Evolutionary conservation across 1,284 basidiomycete species (phyloP).

Genomic region (Sanghuangporus sanghuang): DNA sequence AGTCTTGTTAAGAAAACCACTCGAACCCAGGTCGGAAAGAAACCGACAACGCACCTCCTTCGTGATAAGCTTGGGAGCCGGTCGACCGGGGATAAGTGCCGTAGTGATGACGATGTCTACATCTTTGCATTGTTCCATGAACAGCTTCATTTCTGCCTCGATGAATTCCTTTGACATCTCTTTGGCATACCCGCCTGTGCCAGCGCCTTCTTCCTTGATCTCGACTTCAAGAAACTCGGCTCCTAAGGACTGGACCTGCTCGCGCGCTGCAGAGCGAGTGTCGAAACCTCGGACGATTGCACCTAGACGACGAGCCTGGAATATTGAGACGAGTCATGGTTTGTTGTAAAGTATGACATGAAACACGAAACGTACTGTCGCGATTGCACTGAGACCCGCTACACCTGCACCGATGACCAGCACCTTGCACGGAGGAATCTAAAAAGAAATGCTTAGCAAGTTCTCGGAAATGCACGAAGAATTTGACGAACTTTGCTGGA

Average conservation of each 20-base stretch:
- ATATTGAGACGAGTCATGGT: not conserved
- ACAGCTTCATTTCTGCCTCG: slow-evolving; percentile 83
- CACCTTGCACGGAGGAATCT: slow-evolving; percentile 84
- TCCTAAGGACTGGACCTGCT: slow-evolving; percentile 82
- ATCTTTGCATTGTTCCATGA: slow-evolving; percentile 79
- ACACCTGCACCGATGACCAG: slow-evolving; percentile 84
- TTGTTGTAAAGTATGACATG: not conserved
- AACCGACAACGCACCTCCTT: slow-evolving; percentile 43
- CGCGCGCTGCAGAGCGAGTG: slow-evolving; percentile 74
- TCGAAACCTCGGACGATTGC: slow-evolving; percentile 85
- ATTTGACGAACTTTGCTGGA: slow-evolving; percentile 21
- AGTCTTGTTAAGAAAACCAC: not conserved
- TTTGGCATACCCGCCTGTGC: slow-evolving; percentile 82
- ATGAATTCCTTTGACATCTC: slow-evolving; percentile 88
- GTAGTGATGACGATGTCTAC: slow-evolving; percentile 86
- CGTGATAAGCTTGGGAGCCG: slow-evolving; percentile 78
- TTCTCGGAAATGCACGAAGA: slow-evolving; percentile 12
- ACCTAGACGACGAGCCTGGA: slow-evolving; percentile 69
- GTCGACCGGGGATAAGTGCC: slow-evolving; percentile 77
- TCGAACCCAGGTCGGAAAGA: not conserved
- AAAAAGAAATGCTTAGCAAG: slow-evolving; percentile 5
- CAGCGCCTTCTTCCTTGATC: slow-evolving; percentile 74
- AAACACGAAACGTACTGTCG: slow-evolving; percentile 46
- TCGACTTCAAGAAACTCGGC: slow-evolving; percentile 81
- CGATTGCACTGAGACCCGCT: slow-evolving; percentile 80